Percentiles rank a stretch among this genome's conserved stretches.
These are phyloP conservation scores for Aspergillus panamensis DNA, from an alignment of 495 filamentous ascomycete genomes.

Conservation along the genomic window DNA sequence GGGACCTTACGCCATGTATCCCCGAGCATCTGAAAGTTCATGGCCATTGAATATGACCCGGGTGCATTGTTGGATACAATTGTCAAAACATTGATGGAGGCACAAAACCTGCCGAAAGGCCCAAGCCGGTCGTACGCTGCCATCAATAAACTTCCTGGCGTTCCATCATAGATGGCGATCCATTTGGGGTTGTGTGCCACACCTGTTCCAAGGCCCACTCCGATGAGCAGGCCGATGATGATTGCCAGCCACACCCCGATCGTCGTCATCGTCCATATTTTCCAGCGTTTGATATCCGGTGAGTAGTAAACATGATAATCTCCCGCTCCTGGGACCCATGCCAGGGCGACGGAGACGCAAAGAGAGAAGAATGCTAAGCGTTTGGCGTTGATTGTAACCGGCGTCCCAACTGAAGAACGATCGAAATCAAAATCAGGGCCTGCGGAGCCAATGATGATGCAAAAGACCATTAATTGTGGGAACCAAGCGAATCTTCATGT, in stretches of 20 bases:
- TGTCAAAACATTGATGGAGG: constrained; percentile 63
- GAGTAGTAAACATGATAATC: constrained; percentile 60
- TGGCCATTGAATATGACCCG: constrained; percentile 66
- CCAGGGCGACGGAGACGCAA: constrained; percentile 51
- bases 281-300: constrained; percentile 43
- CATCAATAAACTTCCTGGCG: constrained; percentile 63
- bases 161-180: constrained; percentile 52
- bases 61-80: constrained; percentile 68
- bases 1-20: constrained; percentile 60
- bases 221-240: constrained; percentile 60
- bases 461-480: constrained; percentile 61
- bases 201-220: constrained; percentile 65
- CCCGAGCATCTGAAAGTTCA: constrained; percentile 71
- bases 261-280: constrained; percentile 46
- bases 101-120: constrained; percentile 66
- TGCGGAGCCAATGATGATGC: constrained; percentile 64
- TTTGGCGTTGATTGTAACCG: constrained; percentile 49
- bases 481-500: constrained; percentile 60
- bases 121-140: constrained; percentile 60
- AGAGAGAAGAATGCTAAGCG: constrained; percentile 64
- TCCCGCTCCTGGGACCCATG: constrained; percentile 50
- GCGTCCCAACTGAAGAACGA: constrained; percentile 34
- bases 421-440: constrained; percentile 62
- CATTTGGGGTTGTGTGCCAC: constrained; percentile 50
- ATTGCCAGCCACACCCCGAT: constrained; percentile 50